A percentile compares a stretch with the other conserved stretches of the same genome.
phyloP scores from a whole-genome alignment of 495 filamentous ascomycete species.

The Alectoria sarmentosa region DNA sequence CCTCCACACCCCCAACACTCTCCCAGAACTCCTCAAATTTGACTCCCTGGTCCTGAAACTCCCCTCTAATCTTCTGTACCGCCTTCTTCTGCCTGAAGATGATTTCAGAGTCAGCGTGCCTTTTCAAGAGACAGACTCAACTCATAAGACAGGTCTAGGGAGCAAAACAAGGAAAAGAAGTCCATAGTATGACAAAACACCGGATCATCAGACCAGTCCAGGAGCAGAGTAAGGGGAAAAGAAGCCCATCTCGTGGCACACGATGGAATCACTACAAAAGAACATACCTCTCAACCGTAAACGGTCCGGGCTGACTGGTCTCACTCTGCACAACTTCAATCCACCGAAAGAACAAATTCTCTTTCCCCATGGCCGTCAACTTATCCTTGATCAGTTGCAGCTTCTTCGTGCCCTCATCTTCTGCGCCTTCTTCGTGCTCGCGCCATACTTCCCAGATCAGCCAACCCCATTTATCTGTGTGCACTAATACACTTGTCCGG shows the following conservation, averaged over 20 bases:
- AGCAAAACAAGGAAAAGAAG: neutral
- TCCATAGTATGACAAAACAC: no score
- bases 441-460: constrained; percentile 45
- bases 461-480: constrained; percentile 60
- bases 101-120: neutral
- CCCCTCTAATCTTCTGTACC: constrained; percentile 55
- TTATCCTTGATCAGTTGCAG: constrained; percentile 65
- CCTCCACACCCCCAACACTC: constrained; percentile 60
- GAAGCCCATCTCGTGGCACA: neutral
- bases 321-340: constrained; percentile 81
- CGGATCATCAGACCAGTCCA: neutral
- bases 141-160: neutral
- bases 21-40: constrained; percentile 73
- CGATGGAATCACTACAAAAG: neutral
- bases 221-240: neutral
- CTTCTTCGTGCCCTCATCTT: constrained; percentile 49
- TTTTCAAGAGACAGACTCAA: neutral
- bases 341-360: constrained; percentile 78
- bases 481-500: constrained; percentile 56
- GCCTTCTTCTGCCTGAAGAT: constrained; percentile 44
- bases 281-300: constrained; percentile 49
- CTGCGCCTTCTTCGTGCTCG: constrained; percentile 29
- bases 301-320: constrained; percentile 63
- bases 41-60: constrained; percentile 64
- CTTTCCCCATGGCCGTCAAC: constrained; percentile 65